Evolutionary conservation across 345 rosid genomes (phyloP).

Genomic region (Acer negundo): DNA sequence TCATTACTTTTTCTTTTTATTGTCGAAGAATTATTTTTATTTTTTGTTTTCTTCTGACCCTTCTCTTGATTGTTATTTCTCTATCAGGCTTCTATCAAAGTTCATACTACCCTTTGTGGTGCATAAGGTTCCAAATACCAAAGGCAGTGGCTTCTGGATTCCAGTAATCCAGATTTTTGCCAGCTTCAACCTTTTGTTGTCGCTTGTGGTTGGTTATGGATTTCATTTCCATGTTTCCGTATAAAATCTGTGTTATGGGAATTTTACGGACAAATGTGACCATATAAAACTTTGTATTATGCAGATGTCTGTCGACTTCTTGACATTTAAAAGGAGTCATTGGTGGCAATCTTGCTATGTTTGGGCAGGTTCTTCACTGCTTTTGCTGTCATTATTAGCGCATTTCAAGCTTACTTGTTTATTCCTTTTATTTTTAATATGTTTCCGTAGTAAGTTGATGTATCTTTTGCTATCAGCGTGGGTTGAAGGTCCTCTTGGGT

Average conservation of each 20-base stretch:
- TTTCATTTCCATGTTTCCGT: background rate
- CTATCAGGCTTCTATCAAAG: slow-evolving; percentile 63
- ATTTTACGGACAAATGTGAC: background rate
- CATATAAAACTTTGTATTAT: slow-evolving; percentile 12
- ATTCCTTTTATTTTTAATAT: background rate
- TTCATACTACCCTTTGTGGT: slow-evolving; percentile 57
- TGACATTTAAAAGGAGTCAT: slow-evolving; percentile 46
- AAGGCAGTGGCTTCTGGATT: slow-evolving; percentile 90
- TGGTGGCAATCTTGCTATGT: slow-evolving; percentile 84
- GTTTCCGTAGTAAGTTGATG: slow-evolving; percentile 11
- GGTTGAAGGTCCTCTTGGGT: slow-evolving; percentile 92
- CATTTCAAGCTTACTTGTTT: slow-evolving; percentile 3
- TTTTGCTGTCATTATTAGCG: slow-evolving; percentile 4
- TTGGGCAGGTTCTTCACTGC: slow-evolving; percentile 74
- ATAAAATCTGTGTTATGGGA: background rate
- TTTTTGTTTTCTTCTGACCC: background rate
- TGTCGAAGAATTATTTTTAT: background rate
- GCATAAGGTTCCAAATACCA: slow-evolving; percentile 66
- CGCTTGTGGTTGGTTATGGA: slow-evolving; percentile 51
- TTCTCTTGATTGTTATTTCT: slow-evolving; percentile 16
- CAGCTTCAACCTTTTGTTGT: slow-evolving; percentile 68
- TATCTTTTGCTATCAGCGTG: slow-evolving; percentile 59
- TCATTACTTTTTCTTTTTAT: background rate
- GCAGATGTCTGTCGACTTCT: slow-evolving; percentile 60
- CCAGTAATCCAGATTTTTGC: slow-evolving; percentile 76